Evolutionary conservation across 441 rosid genomes (phyloP).

Genomic region (Aquilaria agallochum): DNA sequence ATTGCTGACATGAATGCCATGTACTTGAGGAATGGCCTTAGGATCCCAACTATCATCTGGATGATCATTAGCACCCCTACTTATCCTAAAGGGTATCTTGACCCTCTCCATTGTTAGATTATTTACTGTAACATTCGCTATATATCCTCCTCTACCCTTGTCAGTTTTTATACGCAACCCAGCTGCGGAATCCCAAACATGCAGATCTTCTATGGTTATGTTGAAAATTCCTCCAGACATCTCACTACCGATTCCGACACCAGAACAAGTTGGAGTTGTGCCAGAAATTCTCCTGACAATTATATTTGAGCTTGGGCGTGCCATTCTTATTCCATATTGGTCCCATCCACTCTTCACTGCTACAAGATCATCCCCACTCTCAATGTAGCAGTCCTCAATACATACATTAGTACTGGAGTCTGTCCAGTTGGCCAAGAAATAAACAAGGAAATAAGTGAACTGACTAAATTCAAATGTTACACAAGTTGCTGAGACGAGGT

Average conservation of each 20-base stretch:
- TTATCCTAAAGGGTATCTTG: conserved; percentile 75
- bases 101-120: conserved; percentile 71
- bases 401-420: conserved; percentile 88
- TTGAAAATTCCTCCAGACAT: conserved; percentile 94
- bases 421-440: conserved; percentile 21
- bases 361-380: conserved; percentile 95
- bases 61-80: conserved; percentile 85
- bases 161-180: conserved; percentile 90
- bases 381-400: conserved; percentile 86
- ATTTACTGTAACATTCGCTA: conserved; percentile 52
- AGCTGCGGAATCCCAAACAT: conserved; percentile 86
- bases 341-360: conserved; percentile 99
- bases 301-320: conserved; percentile 82
- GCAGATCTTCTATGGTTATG: conserved; percentile 60
- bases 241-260: conserved; percentile 93
- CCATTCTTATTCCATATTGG: conserved; percentile 82
- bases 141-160: conserved; percentile 86
- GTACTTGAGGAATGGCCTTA: conserved; percentile 64
- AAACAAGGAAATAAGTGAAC: background rate
- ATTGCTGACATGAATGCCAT: conserved; percentile 58
- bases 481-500: background rate
- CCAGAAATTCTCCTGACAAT: conserved; percentile 72
- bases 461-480: background rate
- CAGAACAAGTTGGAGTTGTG: conserved; percentile 91
- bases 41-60: conserved; percentile 82